phyloP scores from a whole-genome alignment of 768 basidiomycete species.

The Pilatotrama ljubarskyi region DNA sequence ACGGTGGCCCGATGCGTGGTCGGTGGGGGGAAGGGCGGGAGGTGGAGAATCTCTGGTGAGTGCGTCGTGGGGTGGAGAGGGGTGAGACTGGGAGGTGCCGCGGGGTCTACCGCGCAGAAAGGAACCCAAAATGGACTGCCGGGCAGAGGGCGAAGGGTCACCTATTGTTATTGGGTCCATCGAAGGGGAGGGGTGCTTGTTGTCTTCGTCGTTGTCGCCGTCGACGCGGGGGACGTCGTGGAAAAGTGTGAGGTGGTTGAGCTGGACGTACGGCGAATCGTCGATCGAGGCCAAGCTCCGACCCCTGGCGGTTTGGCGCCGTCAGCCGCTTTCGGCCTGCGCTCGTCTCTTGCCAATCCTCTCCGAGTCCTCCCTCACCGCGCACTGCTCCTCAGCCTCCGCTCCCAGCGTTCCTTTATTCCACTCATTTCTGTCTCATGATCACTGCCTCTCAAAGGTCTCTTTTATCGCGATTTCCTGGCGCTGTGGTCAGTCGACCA shows the following conservation, averaged over 20 bases:
- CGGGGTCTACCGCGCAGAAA: constrained; percentile 71
- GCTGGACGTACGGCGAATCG: constrained; percentile 12
- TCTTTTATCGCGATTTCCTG: not conserved
- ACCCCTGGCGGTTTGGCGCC: constrained; percentile 21
- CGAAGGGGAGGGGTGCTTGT: constrained; percentile 16
- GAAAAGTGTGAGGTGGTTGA: constrained; percentile 12
- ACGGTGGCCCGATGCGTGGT: constrained; percentile 36
- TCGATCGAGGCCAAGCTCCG: constrained; percentile 19
- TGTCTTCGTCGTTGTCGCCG: constrained; percentile 16
- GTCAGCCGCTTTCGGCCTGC: constrained; percentile 21
- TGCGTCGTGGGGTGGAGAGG: constrained; percentile 38
- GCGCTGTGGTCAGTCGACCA: not conserved
- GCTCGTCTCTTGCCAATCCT: constrained; percentile 13
- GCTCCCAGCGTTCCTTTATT: not conserved
- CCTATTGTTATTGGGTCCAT: constrained; percentile 33
- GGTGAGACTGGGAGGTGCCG: constrained; percentile 63
- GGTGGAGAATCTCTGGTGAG: constrained; percentile 45
- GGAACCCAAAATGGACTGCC: constrained; percentile 70
- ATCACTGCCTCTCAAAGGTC: not conserved
- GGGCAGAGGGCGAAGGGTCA: constrained; percentile 37
- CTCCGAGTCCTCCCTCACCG: not conserved
- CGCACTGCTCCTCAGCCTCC: not conserved
- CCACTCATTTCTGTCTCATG: not conserved
- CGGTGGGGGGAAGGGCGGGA: constrained; percentile 39
- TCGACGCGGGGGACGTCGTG: constrained; percentile 10